Conservation (phyloP, 169 alveolate genomes). For the Cryptosporidium meleagridis region DNA sequence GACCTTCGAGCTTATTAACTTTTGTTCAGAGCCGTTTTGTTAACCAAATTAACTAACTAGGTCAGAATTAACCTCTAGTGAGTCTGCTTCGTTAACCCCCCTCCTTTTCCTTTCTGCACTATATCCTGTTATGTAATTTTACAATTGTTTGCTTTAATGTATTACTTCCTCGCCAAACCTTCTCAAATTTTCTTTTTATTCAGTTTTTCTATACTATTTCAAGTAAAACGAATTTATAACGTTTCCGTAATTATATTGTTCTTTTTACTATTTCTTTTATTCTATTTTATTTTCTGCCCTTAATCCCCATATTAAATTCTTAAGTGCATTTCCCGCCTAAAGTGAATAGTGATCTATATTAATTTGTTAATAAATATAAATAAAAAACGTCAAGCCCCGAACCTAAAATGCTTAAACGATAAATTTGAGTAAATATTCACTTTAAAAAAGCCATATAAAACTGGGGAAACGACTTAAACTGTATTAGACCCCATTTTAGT, state of each 20-base stretch:
- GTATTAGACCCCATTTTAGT: neutral
- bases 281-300: neutral
- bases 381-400: neutral
- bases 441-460: neutral
- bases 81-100: neutral
- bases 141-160: neutral
- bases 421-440: neutral
- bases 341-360: conserved; percentile 7
- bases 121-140: neutral
- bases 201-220: neutral
- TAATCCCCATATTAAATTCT: neutral
- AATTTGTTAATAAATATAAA: no score
- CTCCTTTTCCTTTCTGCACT: neutral
- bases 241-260: neutral
- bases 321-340: conserved; percentile 11
- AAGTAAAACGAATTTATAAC: conserved; percentile 5
- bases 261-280: neutral
- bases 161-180: neutral
- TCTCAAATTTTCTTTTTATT: neutral
- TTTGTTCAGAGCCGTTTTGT: neutral
- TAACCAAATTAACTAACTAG: no score
- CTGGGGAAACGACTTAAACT: neutral
- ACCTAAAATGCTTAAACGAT: neutral
- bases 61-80: neutral
- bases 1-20: neutral